Evolutionary conservation across 306 rosid species (phyloP).

Genomic region (Carpinus viminea): DNA sequence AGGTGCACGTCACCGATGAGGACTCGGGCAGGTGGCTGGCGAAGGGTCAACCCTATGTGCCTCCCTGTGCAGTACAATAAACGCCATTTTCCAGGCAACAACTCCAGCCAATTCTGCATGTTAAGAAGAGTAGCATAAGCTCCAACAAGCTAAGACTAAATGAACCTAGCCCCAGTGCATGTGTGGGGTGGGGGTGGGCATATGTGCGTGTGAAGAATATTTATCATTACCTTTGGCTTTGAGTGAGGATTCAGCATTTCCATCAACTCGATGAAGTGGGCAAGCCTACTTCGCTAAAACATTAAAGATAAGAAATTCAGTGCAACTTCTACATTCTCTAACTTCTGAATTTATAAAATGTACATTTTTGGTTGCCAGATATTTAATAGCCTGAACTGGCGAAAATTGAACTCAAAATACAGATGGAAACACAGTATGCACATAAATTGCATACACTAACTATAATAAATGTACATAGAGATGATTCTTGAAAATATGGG

Average conservation of each 20-base stretch:
- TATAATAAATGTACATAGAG: not conserved
- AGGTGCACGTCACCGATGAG: slow-evolving; percentile 78
- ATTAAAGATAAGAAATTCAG: slow-evolving; percentile 26
- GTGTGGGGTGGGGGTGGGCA: not conserved
- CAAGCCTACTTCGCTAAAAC: slow-evolving; percentile 76
- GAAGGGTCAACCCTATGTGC: slow-evolving; percentile 88
- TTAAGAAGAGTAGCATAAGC: not conserved
- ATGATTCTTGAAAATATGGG: not conserved
- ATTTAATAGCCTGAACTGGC: slow-evolving; percentile 4
- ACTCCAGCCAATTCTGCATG: slow-evolving; percentile 79
- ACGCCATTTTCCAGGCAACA: slow-evolving; percentile 96
- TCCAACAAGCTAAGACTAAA: not conserved
- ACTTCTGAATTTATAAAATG: not conserved
- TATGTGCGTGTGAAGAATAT: not conserved
- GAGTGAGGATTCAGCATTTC: slow-evolving; percentile 94
- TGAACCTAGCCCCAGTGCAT: not conserved
- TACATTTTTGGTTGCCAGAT: not conserved
- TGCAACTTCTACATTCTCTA: slow-evolving; percentile 11
- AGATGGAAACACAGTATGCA: slow-evolving; percentile 9
- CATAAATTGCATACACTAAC: not conserved
- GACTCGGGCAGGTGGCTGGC: slow-evolving; percentile 77
- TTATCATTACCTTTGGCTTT: slow-evolving; percentile 72
- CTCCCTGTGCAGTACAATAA: slow-evolving; percentile 84
- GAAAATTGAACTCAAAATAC: slow-evolving; percentile 6
- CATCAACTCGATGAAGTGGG: slow-evolving; percentile 88